A percentile compares a stretch with the other conserved stretches of the same genome.
These are phyloP conservation scores for Collybiopsis confluens DNA, from an alignment of 768 basidiomycete genomes.

Conservation along the genomic window DNA sequence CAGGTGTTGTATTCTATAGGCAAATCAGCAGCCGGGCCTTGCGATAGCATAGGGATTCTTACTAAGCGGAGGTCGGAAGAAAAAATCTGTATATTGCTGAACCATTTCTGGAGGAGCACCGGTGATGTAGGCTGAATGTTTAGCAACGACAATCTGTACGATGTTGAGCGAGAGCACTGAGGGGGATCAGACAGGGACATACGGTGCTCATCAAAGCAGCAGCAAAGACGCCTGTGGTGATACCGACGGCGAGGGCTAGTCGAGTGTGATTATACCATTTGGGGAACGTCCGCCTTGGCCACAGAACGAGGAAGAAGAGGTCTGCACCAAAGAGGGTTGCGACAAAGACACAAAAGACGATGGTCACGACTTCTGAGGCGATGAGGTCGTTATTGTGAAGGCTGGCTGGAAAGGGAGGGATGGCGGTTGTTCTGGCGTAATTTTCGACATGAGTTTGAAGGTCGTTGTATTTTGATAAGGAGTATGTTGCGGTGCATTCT, in stretches of 20 bases:
- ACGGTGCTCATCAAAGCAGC: conserved; percentile 30
- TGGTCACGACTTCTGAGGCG: conserved; percentile 24
- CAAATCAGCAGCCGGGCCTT: no score
- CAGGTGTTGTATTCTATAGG: conserved; percentile 23
- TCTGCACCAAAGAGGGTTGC: conserved; percentile 32
- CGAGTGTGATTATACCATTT: conserved; percentile 23
- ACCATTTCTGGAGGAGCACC: conserved; percentile 17
- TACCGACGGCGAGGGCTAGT: conserved; percentile 17
- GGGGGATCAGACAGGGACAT: conserved; percentile 7
- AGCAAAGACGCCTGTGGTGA: conserved; percentile 22
- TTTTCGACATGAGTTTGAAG: conserved; percentile 24
- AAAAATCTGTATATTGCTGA: conserved; percentile 15
- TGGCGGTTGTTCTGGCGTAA: conserved; percentile 5
- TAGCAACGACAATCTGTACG: conserved; percentile 23
- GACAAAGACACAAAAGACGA: conserved; percentile 31
- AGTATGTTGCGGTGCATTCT: conserved; percentile 33
- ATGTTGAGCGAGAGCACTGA: not conserved
- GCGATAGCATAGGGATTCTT: not conserved
- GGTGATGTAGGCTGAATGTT: conserved; percentile 19
- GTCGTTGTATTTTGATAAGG: conserved; percentile 29
- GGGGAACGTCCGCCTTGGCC: conserved; percentile 27
- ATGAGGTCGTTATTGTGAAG: conserved; percentile 29
- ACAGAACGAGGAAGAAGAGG: conserved; percentile 32
- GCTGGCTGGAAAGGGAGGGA: conserved; percentile 11
- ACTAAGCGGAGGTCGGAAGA: conserved; percentile 24